Base-by-base conservation (phyloP, 345 rosid genomes). In the Abelmoschus esculentus region DNA sequence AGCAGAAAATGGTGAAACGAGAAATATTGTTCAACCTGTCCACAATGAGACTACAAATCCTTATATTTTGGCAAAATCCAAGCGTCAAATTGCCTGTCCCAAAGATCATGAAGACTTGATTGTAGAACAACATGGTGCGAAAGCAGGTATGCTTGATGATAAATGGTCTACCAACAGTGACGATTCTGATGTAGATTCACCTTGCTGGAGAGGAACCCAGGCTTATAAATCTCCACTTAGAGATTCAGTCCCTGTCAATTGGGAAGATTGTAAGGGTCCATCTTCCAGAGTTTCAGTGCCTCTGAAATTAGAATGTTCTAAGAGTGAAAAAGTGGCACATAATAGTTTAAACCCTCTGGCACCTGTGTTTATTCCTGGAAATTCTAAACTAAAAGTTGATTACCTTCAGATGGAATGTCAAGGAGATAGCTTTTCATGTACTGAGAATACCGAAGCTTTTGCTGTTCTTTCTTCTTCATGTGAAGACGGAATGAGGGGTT, bases 171-270 rank as follows among this genome's bases (percentile, higher is more conserved):
- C 42, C 34, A 50, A 22, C 3, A 38, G 63, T 47, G 81, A 74
- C 44, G 86, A 85, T 64, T 76, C 81, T 61, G 92, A 86, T 64
- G 76, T 83, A 67, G 95, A 89, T 78, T 80, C 88, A 67, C 89
- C 95, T 54, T 86, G 91, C 75, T 89, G 90, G 91, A 79, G 59
- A 76, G 90, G 95, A 73, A 79, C 63, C 18, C 68, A 28, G 46
- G 63, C 56, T 66, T 38, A 59, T 52, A 74, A 67, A 38, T 54
- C 66, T 47, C 50, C 68, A 1, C 63, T 67, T 53, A 60, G 18
- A 19, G 66, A 52, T 64, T 28, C 72, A 17, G 59, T 22, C 15
- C 67, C 73, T 15, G 19, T 49, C 34, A 66, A 55, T 61, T 61
- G 60, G n/a, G 78, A 67, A 64, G 66, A 52, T 61, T 57, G 44